Evolutionary conservation across 345 rosid genomes (phyloP).

Genomic region (Eucalyptus caleyi): DNA sequence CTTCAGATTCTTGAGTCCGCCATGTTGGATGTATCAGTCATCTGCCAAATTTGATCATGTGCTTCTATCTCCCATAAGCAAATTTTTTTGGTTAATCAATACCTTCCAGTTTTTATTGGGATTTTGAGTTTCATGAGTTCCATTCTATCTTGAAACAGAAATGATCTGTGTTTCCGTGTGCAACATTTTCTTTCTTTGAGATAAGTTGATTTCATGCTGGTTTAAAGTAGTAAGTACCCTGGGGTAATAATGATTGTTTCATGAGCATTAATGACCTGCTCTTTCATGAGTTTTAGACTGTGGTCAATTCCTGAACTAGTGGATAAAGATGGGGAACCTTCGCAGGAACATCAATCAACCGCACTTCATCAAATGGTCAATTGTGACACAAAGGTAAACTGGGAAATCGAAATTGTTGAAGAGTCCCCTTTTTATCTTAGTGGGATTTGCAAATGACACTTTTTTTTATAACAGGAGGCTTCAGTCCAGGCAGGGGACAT

Average conservation of each 20-base stretch:
- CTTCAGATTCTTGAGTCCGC: not conserved
- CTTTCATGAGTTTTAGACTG: slow-evolving; percentile 24
- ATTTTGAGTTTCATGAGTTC: not conserved
- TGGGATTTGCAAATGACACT: not conserved
- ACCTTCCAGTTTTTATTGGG: not conserved
- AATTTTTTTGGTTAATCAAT: not conserved
- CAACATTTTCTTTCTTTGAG: not conserved
- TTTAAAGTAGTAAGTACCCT: not conserved
- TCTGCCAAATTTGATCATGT: not conserved
- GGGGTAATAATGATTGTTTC: not conserved
- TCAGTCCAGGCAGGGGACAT: slow-evolving; percentile 51
- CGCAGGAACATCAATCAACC: slow-evolving; percentile 14
- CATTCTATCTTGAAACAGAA: not conserved
- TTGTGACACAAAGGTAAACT: slow-evolving; percentile 72
- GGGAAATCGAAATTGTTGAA: not conserved
- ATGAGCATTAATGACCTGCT: not conserved
- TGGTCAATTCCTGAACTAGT: slow-evolving; percentile 41
- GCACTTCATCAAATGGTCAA: slow-evolving; percentile 35
- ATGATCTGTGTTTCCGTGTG: not conserved
- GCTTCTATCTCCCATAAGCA: not conserved
- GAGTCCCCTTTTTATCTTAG: not conserved
- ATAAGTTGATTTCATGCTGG: not conserved
- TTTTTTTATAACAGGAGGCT: slow-evolving; percentile 23
- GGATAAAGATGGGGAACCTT: slow-evolving; percentile 14
- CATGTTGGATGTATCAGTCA: not conserved